Conservation (phyloP, 1,139 yeast species). For the Debaryomyces coudertii region DNA sequence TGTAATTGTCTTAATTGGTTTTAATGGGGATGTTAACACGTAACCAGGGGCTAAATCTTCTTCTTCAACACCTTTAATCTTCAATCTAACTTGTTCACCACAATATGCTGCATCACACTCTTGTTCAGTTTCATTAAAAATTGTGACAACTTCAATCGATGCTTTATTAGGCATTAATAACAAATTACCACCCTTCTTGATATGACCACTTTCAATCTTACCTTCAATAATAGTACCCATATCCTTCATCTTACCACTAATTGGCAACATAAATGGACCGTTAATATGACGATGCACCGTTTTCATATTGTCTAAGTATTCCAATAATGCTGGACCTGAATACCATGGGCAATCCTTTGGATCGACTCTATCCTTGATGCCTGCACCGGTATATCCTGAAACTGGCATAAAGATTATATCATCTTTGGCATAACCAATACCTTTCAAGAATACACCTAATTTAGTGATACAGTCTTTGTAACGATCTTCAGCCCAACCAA, state of each 20-base stretch:
- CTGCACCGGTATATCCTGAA: constrained; percentile 97
- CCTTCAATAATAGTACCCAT: constrained; percentile 98
- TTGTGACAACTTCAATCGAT: constrained; percentile 79
- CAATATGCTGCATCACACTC: constrained; percentile 89
- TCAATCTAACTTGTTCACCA: constrained; percentile 96
- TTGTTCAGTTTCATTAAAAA: constrained; percentile 92
- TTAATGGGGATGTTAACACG: constrained; percentile 80
- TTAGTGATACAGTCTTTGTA: constrained; percentile 93
- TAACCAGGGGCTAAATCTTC: constrained; percentile 93
- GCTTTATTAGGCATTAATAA: constrained; percentile 91
- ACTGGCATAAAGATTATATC: constrained; percentile 95
- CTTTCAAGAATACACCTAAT: constrained; percentile 75
- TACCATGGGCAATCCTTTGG: constrained; percentile 87
- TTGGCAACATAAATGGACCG: constrained; percentile 97
- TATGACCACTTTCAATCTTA: constrained; percentile 93
- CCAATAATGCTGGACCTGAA: constrained; percentile 87
- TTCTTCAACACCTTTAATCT: constrained; percentile 94
- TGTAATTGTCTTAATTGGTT: constrained; percentile 90
- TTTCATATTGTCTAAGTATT: constrained; percentile 82
- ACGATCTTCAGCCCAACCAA: constrained; percentile 92
- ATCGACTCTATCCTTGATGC: constrained; percentile 83
- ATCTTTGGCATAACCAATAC: constrained; percentile 85
- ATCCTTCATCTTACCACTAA: constrained; percentile 92
- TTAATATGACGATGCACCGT: constrained; percentile 83
- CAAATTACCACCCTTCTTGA: constrained; percentile 75